A percentile compares a stretch with the other conserved stretches of the same genome.
Evolutionary conservation across 2,329 filamentous ascomycete genomes (phyloP).

Genomic region (Penicillium freii): DNA sequence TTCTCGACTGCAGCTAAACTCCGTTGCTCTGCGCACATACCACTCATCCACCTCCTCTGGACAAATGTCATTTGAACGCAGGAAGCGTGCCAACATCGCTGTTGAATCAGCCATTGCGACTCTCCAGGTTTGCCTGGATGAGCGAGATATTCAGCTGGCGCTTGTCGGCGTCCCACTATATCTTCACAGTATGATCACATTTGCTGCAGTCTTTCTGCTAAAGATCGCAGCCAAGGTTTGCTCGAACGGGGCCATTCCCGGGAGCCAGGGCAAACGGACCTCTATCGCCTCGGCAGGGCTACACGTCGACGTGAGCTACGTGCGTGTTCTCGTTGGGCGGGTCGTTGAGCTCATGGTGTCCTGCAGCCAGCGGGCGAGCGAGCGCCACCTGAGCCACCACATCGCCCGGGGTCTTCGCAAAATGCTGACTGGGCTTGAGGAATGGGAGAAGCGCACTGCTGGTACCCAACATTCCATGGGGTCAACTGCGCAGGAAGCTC

Average conservation of each 20-base stretch:
- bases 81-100: conserved; percentile 46
- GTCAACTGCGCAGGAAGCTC: conserved; percentile 25
- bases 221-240: conserved; percentile 45
- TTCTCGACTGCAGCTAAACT: conserved; percentile 51
- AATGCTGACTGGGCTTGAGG: conserved; percentile 41
- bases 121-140: conserved; percentile 43
- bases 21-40: conserved; percentile 50
- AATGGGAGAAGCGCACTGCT: conserved; percentile 39
- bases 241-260: conserved; percentile 32
- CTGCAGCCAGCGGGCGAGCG: conserved; percentile 39
- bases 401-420: conserved; percentile 40
- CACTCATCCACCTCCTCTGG: conserved; percentile 38
- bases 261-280: conserved; percentile 36
- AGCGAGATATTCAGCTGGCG: conserved; percentile 44
- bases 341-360: conserved; percentile 41
- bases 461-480: conserved; percentile 21
- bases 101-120: conserved; percentile 45
- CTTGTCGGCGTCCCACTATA: conserved; percentile 47
- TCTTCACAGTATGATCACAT: conserved; percentile 50
- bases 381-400: conserved; percentile 43
- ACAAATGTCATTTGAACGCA: conserved; percentile 46
- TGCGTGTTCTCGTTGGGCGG: conserved; percentile 35
- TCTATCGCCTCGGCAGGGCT: conserved; percentile 40
- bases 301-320: conserved; percentile 36
- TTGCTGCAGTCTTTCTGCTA: conserved; percentile 47